Evolutionary conservation across 495 filamentous ascomycete genomes (phyloP), one percentile per base, ranked within the genome.

Genomic region (Friedmanniomyces simplex): DNA sequence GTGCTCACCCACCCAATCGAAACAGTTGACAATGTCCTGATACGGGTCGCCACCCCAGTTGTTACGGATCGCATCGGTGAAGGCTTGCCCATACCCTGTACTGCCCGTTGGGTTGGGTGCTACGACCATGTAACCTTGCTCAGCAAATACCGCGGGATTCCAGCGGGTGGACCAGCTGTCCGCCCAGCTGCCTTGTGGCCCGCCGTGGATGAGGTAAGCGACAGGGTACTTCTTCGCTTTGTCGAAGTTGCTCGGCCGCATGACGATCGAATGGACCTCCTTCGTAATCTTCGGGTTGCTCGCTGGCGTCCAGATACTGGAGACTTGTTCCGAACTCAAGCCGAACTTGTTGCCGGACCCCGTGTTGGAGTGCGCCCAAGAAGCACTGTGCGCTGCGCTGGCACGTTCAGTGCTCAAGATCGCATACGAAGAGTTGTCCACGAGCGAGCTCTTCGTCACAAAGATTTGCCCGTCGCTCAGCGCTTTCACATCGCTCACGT

Each of bases 271-370:
- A 34, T 81, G 79, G 54, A 82, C 52, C 20, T 67, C 37, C 32
- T 54, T 67, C 22, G 60, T 62, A 18, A 63, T 50, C 11, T 69
- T 68, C 71, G 51, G 36, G 18, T 58, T 58, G 30, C 68, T 61
- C 14, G 69, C 68, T 21, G 63, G 63, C 55, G 64, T 71, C 55
- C 63, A 65, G 34, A 72, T 72, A 54, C 77, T 74, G 16, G 66
- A 68, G 32, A 80, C 58, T 71, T 66, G 75, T 43, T 61, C 70
- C 64, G 28, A 71, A 57, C 43, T 54, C 59, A 76, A 57, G 58
- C 87, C 86, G 50, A 94, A 86, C 42, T 81, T 72, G 45, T 76
- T 73, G 24, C 89, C 88, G n/a, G 78, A 75, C 45, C 80, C 82
- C 11, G 82, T 79, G 60, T 76, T 80, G 0, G 88, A 91, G 1